A percentile compares a stretch with the other conserved stretches of the same genome.
These are phyloP conservation scores for Lodderomyces beijingensis DNA, from an alignment of 1,139 yeast species.

Conservation along the genomic window DNA sequence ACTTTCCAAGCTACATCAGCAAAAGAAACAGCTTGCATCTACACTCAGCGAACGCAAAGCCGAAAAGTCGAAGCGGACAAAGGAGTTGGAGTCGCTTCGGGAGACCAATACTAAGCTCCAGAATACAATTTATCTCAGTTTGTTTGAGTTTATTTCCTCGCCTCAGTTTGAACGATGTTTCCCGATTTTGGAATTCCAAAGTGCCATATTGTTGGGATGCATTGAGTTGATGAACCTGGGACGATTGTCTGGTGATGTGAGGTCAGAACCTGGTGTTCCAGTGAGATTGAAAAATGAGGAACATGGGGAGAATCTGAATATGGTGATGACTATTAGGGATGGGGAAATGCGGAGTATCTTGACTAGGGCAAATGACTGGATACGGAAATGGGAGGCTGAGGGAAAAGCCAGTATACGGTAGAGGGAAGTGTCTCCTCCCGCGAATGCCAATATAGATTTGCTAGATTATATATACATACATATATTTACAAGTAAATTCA, in stretches of 20 bases:
- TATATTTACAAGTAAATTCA: background rate
- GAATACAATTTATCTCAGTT: background rate
- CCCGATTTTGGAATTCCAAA: conserved; percentile 7
- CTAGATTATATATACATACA: background rate
- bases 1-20: no score
- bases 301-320: no score
- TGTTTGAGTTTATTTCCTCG: conserved; percentile 4
- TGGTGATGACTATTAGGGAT: background rate
- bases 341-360: background rate
- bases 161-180: conserved; percentile 6
- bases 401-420: background rate
- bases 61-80: conserved; percentile 1
- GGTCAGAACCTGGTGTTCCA: no score
- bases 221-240: conserved; percentile 5
- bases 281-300: background rate
- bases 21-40: no score
- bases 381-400: conserved; percentile 3
- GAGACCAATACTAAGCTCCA: background rate
- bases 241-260: background rate
- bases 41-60: background rate
- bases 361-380: conserved; percentile 1
- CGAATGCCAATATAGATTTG: background rate
- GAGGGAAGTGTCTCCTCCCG: no score
- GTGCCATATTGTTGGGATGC: conserved; percentile 6
- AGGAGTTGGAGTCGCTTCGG: background rate